phyloP scores from a whole-genome alignment of 2,329 filamentous ascomycete genomes.

The Aquanectria penicillioides region DNA sequence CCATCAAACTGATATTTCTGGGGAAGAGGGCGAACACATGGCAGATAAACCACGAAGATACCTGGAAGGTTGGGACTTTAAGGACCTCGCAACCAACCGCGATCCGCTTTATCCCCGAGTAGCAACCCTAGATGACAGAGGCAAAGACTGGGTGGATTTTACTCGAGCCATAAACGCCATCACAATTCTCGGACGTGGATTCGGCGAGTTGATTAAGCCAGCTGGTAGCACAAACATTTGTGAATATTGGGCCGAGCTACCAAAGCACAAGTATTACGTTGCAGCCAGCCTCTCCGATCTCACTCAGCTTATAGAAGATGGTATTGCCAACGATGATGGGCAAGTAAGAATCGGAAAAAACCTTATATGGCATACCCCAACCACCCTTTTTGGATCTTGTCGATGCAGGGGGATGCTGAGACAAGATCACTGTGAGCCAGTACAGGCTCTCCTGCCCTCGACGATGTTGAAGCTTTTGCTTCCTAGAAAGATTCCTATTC shows the following conservation, averaged over 20 bases:
- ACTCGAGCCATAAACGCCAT: neutral
- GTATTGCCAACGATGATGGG: neutral
- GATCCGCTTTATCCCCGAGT: neutral
- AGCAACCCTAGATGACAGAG: neutral
- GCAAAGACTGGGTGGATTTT: slow-evolving; percentile 4
- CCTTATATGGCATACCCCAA: slow-evolving; percentile 8
- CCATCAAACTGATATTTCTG: neutral
- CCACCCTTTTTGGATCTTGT: neutral
- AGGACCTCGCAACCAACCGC: neutral
- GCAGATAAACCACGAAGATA: neutral
- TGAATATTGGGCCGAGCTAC: neutral
- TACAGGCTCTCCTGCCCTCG: slow-evolving; percentile 2
- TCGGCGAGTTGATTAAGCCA: neutral
- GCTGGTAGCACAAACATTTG: neutral
- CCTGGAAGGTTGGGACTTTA: neutral
- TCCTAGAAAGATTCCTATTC: neutral
- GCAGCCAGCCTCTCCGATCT: slow-evolving; percentile 11
- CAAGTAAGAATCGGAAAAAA: neutral
- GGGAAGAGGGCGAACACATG: neutral
- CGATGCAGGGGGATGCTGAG: neutral
- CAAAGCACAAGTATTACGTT: neutral
- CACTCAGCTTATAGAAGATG: neutral
- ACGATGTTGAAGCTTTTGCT: neutral
- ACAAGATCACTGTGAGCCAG: slow-evolving; percentile 8
- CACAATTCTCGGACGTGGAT: neutral